These are phyloP conservation scores for Pichia pseudocactophila DNA, from an alignment of 805 yeast species.

Conservation along the genomic window DNA sequence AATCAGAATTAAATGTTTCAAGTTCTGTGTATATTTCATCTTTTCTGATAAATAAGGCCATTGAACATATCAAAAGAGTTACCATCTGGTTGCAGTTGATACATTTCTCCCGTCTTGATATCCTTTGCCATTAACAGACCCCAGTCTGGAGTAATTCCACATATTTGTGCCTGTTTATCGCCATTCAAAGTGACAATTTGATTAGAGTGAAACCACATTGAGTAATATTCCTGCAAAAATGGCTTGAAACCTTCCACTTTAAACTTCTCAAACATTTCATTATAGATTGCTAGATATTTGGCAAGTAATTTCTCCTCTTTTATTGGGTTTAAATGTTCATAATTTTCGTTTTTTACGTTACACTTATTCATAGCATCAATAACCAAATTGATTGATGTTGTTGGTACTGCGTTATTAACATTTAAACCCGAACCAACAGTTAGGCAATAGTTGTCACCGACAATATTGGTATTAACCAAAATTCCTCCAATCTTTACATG, in stretches of 20 bases:
- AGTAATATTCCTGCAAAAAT: conserved; percentile 63
- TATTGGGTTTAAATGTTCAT: conserved; percentile 16
- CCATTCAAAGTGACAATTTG: conserved; percentile 62
- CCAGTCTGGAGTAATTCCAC: conserved; percentile 77
- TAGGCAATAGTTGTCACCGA: conserved; percentile 50
- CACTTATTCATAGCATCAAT: conserved; percentile 51
- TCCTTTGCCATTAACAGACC: conserved; percentile 79
- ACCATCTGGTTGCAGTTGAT: conserved; percentile 91
- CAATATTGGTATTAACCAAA: conserved; percentile 66
- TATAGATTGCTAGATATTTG: conserved; percentile 53
- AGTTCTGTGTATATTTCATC: not conserved
- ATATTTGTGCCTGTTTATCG: conserved; percentile 47
- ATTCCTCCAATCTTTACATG: conserved; percentile 79
- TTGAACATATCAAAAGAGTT: conserved; percentile 92
- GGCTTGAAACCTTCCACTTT: conserved; percentile 55
- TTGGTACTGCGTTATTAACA: conserved; percentile 78
- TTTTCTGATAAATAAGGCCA: conserved; percentile 68
- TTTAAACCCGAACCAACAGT: conserved; percentile 87
- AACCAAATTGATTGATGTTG: conserved; percentile 75
- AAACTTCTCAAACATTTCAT: conserved; percentile 52
- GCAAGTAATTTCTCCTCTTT: conserved; percentile 52
- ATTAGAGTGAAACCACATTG: conserved; percentile 74
- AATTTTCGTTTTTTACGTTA: conserved; percentile 33
- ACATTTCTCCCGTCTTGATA: conserved; percentile 47
- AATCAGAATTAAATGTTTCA: not conserved